A percentile compares a stretch with the other conserved stretches of the same genome.
Conservation (phyloP, 2,329 filamentous ascomycete species). For the Arthrobotrys iridis region DNA sequence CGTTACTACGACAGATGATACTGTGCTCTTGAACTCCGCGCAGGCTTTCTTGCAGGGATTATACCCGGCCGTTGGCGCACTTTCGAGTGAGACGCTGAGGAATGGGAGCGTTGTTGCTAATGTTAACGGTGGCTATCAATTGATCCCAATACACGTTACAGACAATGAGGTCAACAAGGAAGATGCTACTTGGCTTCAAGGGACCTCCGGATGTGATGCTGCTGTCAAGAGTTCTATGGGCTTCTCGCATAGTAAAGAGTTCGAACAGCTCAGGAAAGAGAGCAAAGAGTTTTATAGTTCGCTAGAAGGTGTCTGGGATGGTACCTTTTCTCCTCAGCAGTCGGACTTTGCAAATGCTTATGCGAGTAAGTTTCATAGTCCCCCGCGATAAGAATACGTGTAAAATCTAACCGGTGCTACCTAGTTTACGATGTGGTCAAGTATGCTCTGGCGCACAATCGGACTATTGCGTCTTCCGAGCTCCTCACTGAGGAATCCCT, state of each 20-base stretch:
- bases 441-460: constrained; percentile 68
- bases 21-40: constrained; percentile 83
- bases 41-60: constrained; percentile 83
- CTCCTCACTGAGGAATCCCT: constrained; percentile 69
- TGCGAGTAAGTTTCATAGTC: constrained; percentile 56
- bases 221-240: constrained; percentile 69
- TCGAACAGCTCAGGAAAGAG: constrained; percentile 64
- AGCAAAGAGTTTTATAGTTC: constrained; percentile 65
- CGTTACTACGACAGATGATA: constrained; percentile 78
- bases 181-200: constrained; percentile 70
- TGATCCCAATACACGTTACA: constrained; percentile 77
- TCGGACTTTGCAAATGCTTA: constrained; percentile 67
- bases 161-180: constrained; percentile 66
- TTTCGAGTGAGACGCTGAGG: constrained; percentile 70
- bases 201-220: constrained; percentile 68
- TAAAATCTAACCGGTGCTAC: neutral
- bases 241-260: constrained; percentile 66
- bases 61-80: constrained; percentile 77
- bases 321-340: constrained; percentile 60
- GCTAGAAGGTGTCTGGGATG: constrained; percentile 65
- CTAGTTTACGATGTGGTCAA: constrained; percentile 68
- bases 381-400: neutral
- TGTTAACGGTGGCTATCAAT: constrained; percentile 82
- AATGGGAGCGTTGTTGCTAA: constrained; percentile 74
- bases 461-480: constrained; percentile 58